Evolutionary conservation across 169 alveolate species (phyloP), one percentile per base, ranked within the genome.

Genomic region (Plasmodium falciparum): DNA sequence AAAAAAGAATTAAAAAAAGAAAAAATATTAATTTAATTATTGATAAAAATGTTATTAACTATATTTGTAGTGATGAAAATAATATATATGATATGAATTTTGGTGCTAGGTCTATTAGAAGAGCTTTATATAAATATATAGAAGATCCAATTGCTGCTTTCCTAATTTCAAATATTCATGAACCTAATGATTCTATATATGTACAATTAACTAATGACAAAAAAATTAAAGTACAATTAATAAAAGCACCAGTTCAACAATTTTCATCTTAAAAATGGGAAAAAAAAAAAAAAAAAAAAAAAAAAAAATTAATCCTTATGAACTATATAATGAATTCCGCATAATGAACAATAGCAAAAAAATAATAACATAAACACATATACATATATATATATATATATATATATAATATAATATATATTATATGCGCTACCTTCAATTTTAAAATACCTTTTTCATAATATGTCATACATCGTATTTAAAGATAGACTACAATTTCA

Each of bases 71-170:
- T 62, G 92, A 86, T 39, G 88, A 72, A 66, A 70, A 70, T 70
- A 86, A 86, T 72, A 70, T 86, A 39, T 86, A 86, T 22, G 92
- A 86, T 33, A 86, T 86, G 76, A 86, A 65, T 49, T 86, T 61
- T 86, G 92, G 92, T 26, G 92, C 92, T 22, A 86, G 92, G 26
- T 86, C 92, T 0, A 86, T 86, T 47, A 70, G 80, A 72, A 86
- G 92, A 50, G 92, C 88, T 9, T 52, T 86, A 13, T 73, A 86
- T 72, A 86, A 59, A 47, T 86, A 86, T 11, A 50, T 86, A 4
- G 92, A 86, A 29, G 88, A 86, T 47, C 88, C 92, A 20, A 72
- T 86, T 39, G 92, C 92, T n/a, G 22, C 86, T 11, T 86, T 86
- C 17, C 66, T 86, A 20, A 72, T 86, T 47, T 61, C 74, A 1